Percentiles rank a stretch among this genome's conserved stretches.
These are phyloP conservation scores for Botrytis tulipae DNA, from an alignment of 2,329 filamentous ascomycete genomes.

Conservation along the genomic window DNA sequence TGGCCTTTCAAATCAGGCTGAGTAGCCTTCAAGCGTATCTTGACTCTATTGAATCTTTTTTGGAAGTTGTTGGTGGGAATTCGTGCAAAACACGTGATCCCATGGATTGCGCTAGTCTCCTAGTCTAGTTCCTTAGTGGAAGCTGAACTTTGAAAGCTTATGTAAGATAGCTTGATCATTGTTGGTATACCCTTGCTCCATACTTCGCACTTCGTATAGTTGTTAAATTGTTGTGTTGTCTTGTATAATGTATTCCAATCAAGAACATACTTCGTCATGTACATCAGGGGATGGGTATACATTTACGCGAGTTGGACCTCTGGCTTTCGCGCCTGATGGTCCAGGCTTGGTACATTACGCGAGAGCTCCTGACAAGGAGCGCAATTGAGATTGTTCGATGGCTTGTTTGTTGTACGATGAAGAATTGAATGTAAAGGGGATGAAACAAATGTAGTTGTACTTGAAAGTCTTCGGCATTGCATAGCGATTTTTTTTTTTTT, in stretches of 20 bases:
- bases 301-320: background rate
- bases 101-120: background rate
- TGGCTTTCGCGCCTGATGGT: background rate
- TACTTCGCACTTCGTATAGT: background rate
- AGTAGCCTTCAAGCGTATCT: background rate
- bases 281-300: background rate
- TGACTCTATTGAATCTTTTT: too few species aligned
- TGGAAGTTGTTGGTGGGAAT: background rate
- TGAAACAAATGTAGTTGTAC: background rate
- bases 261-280: background rate
- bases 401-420: background rate
- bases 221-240: background rate
- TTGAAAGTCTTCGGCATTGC: background rate
- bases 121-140: background rate
- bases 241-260: background rate
- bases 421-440: background rate
- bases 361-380: background rate
- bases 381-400: background rate
- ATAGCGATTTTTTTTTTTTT: background rate
- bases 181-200: background rate
- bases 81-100: background rate
- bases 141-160: background rate
- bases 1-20: background rate
- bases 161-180: background rate
- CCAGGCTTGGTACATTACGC: background rate